Evolutionary conservation across 2,329 filamentous ascomycete species (phyloP).

Genomic region (Penicillium sp.): DNA sequence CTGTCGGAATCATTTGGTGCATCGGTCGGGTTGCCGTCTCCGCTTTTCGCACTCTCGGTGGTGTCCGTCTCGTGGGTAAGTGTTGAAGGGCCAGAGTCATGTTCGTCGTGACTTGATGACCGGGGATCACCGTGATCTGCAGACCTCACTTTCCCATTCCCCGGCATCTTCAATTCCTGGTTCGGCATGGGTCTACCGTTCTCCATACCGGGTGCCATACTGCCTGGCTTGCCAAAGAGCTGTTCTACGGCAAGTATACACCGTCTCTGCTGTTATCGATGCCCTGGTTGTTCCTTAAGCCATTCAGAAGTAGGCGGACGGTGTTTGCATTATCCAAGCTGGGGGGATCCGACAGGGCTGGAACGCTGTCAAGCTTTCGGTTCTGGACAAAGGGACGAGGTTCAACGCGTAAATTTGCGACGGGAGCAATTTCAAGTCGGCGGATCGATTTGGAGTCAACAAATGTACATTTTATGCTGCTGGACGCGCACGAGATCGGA

Average conservation of each 20-base stretch:
- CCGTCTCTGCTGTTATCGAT: background rate
- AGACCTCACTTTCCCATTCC: conserved; percentile 1
- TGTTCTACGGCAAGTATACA: background rate
- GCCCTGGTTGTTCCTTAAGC: background rate
- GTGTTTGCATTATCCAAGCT: conserved; percentile 7
- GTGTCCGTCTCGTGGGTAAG: conserved; percentile 1
- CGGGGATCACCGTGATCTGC: background rate
- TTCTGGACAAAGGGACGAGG: background rate
- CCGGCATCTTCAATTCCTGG: conserved; percentile 5
- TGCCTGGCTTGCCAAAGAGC: background rate
- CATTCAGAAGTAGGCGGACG: background rate
- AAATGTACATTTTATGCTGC: background rate
- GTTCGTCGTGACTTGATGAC: background rate
- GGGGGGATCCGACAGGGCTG: background rate
- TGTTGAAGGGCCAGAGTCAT: background rate
- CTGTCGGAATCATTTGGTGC: background rate
- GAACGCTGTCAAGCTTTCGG: conserved; percentile 1
- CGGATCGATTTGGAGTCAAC: background rate
- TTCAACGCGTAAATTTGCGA: background rate
- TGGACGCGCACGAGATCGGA: background rate
- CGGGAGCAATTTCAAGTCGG: background rate
- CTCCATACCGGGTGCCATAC: conserved; percentile 7
- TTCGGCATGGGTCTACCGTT: background rate
- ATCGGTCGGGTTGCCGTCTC: background rate
- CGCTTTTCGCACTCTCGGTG: background rate